Evolutionary conservation across 1,284 basidiomycete species (phyloP), one percentile per base, ranked within the genome.

Genomic region (Paramarasmius palmivorus): DNA sequence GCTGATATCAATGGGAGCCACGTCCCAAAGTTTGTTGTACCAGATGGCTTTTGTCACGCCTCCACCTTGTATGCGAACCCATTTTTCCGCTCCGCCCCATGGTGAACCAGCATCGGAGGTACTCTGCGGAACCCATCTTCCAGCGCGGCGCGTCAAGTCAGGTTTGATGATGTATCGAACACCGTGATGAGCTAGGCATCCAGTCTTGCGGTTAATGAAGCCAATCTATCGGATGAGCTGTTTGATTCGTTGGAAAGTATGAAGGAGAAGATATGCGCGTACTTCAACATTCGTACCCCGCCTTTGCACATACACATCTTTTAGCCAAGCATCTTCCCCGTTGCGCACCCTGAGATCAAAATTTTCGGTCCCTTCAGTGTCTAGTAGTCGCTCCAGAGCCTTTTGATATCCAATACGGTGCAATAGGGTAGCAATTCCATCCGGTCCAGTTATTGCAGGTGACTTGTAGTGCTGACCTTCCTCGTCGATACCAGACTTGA

Each of bases 401-500:
- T 22, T 41, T 7, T 39, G 42, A 22, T 41, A 45, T 7, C 45
- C 52, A 5, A 53, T 22, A 9, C 23, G 52, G 26, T 53, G 25
- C 23, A 53, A 39, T 14, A 53, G 35, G 1, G 42, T 49, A 15
- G 38, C 25, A 12, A 49, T 23, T 10, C 44, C 45, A 19, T 47
- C 42, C 6, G 45, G 35, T n/a, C 44, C 52, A 3, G 52, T 39
- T 34, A 53, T 19, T 23, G 4, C 35, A 1, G 52, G 52, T 14
- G 22, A 53, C n/a, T 53, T 53, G 29, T 44, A 35, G 20, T 49
- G 52, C 36, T 53, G 52, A 15, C 26, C 35, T 23, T 36, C 36
- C 19, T 36, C 36, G 44, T 49, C 52, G n/a, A 53, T 22, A 10
- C 46, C 52, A 25, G 52, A 39, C 20, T 45, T 35, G n/a, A 53